Evolutionary conservation across 2,329 filamentous ascomycete species (phyloP).

Genomic region (Penicillium sp.): DNA sequence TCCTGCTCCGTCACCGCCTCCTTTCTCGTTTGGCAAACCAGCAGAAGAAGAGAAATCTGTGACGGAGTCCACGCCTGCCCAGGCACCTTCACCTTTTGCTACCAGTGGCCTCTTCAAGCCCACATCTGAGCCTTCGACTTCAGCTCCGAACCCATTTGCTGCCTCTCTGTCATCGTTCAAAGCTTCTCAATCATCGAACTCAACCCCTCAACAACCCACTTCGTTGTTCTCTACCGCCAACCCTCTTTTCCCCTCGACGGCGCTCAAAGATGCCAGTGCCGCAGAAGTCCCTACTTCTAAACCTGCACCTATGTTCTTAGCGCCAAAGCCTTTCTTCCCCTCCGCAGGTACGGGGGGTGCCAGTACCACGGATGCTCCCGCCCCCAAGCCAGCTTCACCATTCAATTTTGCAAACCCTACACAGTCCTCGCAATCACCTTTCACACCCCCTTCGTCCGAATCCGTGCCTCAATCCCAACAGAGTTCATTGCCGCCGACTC

Average conservation of each 20-base stretch:
- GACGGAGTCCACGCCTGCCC: not conserved
- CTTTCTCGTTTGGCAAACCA: slow-evolving; percentile 2
- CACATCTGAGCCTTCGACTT: not conserved
- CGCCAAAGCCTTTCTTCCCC: not conserved
- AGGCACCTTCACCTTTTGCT: not conserved
- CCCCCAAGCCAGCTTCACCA: not conserved
- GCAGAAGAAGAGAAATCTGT: not conserved
- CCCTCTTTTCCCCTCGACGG: not conserved
- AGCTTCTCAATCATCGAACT: not conserved
- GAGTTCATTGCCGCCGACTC: not conserved
- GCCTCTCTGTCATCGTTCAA: not conserved
- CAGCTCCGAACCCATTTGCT: slow-evolving; percentile 6
- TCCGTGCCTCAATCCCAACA: not conserved
- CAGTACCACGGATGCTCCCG: not conserved
- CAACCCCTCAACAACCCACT: not conserved
- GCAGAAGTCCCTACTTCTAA: not conserved
- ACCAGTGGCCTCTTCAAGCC: not conserved
- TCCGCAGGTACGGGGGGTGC: not conserved
- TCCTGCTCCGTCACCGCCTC: not conserved
- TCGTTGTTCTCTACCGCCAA: not conserved
- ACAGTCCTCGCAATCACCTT: not conserved
- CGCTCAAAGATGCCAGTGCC: not conserved
- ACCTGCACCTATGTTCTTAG: not conserved
- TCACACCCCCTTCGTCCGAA: not conserved
- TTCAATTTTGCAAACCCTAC: not conserved